Conservation (phyloP, 1,284 basidiomycete species). For the Peniophora sp. region DNA sequence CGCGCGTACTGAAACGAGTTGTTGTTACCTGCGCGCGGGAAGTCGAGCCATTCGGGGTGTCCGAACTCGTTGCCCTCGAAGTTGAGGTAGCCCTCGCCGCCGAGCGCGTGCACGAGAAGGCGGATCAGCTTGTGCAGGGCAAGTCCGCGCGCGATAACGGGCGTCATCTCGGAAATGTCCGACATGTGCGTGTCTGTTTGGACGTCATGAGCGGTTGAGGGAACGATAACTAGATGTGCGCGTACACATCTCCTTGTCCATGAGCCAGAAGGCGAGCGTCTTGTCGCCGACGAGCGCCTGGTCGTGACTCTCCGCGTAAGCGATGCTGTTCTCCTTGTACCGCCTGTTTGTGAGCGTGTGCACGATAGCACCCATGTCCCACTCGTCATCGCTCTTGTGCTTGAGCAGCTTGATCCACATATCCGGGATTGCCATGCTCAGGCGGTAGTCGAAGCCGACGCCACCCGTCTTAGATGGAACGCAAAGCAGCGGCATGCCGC, state of each 20-base stretch:
- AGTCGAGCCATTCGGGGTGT: conserved; percentile 99
- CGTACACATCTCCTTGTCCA: conserved; percentile 99
- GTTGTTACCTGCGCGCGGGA: conserved; percentile 90
- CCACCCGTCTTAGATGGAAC: conserved; percentile 77
- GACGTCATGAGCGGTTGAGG: conserved; percentile 20
- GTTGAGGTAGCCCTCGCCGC: conserved; percentile 96
- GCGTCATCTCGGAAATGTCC: conserved; percentile 79
- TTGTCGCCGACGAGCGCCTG: conserved; percentile 98
- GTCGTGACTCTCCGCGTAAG: conserved; percentile 96
- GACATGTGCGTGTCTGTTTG: conserved; percentile 91
- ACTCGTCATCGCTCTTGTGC: conserved; percentile 82
- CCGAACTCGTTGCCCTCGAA: conserved; percentile 99
- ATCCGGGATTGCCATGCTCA: conserved; percentile 97
- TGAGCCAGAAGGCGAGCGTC: conserved; percentile 97
- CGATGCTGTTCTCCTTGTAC: conserved; percentile 85
- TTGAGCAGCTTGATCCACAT: conserved; percentile 99
- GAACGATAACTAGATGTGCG: conserved; percentile 10
- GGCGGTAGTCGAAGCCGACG: conserved; percentile 93
- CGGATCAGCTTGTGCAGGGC: conserved; percentile 97
- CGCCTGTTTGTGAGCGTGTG: conserved; percentile 89
- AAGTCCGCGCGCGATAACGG: conserved; percentile 83
- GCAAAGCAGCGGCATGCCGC: conserved; percentile 95
- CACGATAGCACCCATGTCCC: conserved; percentile 85
- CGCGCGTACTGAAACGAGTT: conserved; percentile 96
- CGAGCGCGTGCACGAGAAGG: conserved; percentile 84